A percentile compares a stretch with the other conserved stretches of the same genome.
Evolutionary conservation across 345 rosid genomes (phyloP).

Genomic region (Citropsis articulata): DNA sequence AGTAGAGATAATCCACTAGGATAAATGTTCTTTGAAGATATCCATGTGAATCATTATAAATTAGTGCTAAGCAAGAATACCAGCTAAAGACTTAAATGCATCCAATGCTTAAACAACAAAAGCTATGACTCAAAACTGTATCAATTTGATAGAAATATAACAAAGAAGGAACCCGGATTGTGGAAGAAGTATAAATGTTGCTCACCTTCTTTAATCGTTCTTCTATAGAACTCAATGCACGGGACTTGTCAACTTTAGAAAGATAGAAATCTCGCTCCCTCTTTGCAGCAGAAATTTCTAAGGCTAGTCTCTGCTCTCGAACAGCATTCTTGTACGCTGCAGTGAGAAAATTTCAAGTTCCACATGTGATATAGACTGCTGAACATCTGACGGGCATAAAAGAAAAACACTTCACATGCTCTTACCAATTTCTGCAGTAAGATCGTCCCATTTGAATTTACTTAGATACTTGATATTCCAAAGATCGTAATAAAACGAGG

Average conservation of each 20-base stretch:
- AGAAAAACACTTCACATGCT: neutral
- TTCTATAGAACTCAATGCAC: conserved; percentile 64
- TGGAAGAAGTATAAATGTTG: neutral
- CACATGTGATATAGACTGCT: conserved; percentile 1
- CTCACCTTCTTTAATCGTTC: conserved; percentile 80
- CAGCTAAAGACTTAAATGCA: neutral
- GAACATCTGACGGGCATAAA: neutral
- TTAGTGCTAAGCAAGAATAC: neutral
- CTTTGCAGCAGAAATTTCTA: conserved; percentile 90
- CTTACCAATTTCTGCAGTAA: conserved; percentile 81
- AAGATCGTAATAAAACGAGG: conserved; percentile 67
- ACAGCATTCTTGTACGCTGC: conserved; percentile 82
- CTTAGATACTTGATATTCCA: conserved; percentile 97
- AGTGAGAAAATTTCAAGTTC: conserved; percentile 24
- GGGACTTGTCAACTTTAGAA: conserved; percentile 67
- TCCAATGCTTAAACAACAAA: neutral
- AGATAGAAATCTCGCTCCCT: conserved; percentile 89
- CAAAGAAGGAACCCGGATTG: neutral
- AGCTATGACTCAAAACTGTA: neutral
- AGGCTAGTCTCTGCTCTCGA: conserved; percentile 71
- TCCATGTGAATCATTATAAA: neutral
- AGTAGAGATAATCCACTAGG: neutral
- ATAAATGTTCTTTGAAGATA: neutral
- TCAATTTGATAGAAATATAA: neutral
- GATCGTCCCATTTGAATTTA: conserved; percentile 97